Conservation (phyloP, 2,329 filamentous ascomycete genomes). For the Pseudocercospora eumusae region DNA sequence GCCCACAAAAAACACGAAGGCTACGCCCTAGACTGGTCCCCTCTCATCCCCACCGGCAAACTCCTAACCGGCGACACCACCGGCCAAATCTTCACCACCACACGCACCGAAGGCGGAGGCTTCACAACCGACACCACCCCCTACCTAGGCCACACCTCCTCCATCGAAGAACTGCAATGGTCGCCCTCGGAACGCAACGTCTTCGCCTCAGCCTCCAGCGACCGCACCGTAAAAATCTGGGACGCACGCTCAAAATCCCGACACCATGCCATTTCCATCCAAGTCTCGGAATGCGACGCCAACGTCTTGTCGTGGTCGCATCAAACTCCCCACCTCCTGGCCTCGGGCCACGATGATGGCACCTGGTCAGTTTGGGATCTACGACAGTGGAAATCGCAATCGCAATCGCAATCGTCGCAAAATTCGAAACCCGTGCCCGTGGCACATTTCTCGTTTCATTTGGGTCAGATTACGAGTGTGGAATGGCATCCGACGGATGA, state of each 20-base stretch:
- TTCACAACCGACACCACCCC: slow-evolving; percentile 82
- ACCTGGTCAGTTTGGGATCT: slow-evolving; percentile 96
- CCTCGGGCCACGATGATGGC: slow-evolving; percentile 89
- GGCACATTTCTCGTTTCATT: slow-evolving; percentile 94
- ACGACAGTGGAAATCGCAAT: slow-evolving; percentile 83
- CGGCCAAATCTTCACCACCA: slow-evolving; percentile 85
- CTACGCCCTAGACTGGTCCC: slow-evolving; percentile 97
- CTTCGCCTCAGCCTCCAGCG: slow-evolving; percentile 89
- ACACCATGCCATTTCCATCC: slow-evolving; percentile 81
- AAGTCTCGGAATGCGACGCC: slow-evolving; percentile 81
- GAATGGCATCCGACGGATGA: slow-evolving; percentile 99
- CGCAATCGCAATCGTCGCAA: too few relatives aligned
- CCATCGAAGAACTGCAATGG: slow-evolving; percentile 96
- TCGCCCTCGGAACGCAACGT: slow-evolving; percentile 89
- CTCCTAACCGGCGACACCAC: slow-evolving; percentile 89
- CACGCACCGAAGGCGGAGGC: slow-evolving; percentile 80
- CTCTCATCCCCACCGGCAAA: slow-evolving; percentile 75
- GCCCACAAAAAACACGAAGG: slow-evolving; percentile 87
- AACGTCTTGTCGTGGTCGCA: slow-evolving; percentile 97
- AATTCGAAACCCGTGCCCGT: too few relatives aligned
- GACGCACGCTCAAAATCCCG: slow-evolving; percentile 88
- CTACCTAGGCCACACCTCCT: slow-evolving; percentile 80
- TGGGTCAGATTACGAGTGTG: slow-evolving; percentile 90
- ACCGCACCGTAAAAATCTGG: slow-evolving; percentile 95
- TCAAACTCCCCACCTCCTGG: slow-evolving; percentile 84